phyloP scores from a whole-genome alignment of 2,329 filamentous ascomycete species.

The Fusarium staphyleae region DNA sequence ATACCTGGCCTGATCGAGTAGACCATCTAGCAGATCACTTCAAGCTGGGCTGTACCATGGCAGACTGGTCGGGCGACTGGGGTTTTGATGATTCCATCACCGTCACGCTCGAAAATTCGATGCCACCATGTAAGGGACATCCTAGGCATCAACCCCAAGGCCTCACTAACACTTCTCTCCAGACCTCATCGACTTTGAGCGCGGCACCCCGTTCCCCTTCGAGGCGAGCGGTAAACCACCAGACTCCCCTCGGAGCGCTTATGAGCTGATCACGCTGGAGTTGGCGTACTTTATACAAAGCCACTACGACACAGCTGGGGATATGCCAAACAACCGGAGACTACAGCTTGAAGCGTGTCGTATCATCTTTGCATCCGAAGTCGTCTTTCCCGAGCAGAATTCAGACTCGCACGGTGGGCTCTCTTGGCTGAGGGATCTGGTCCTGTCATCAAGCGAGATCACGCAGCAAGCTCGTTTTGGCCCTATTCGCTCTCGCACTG shows the following conservation, averaged over 20 bases:
- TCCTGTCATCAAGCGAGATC: constrained; percentile 15
- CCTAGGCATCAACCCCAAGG: rapidly evolving
- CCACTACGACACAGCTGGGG: constrained; percentile 18
- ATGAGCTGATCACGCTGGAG: constrained; percentile 34
- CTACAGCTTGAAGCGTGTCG: constrained; percentile 30
- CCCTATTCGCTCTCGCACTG: constrained; percentile 19
- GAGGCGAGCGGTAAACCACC: constrained; percentile 22
- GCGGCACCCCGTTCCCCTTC: constrained; percentile 30
- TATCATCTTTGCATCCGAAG: constrained; percentile 34
- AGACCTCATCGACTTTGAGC: constrained; percentile 35
- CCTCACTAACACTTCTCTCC: neutral
- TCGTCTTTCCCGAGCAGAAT: constrained; percentile 11
- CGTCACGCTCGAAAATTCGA: constrained; percentile 50
- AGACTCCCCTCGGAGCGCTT: constrained; percentile 32
- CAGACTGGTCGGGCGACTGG: constrained; percentile 53
- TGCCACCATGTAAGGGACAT: constrained; percentile 47
- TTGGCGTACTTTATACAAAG: constrained; percentile 32
- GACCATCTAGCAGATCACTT: constrained; percentile 53
- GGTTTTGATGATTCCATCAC: constrained; percentile 49
- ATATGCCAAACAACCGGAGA: constrained; percentile 16
- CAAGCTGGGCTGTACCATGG: constrained; percentile 51
- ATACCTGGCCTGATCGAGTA: constrained; percentile 47
- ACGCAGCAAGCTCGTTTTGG: constrained; percentile 21
- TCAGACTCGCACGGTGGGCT: constrained; percentile 8
- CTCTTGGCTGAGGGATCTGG: constrained; percentile 26